A percentile compares a stretch with the other conserved stretches of the same genome.
Conservation (phyloP, 1,139 yeast species). For the Debaryomyces fabryi region DNA sequence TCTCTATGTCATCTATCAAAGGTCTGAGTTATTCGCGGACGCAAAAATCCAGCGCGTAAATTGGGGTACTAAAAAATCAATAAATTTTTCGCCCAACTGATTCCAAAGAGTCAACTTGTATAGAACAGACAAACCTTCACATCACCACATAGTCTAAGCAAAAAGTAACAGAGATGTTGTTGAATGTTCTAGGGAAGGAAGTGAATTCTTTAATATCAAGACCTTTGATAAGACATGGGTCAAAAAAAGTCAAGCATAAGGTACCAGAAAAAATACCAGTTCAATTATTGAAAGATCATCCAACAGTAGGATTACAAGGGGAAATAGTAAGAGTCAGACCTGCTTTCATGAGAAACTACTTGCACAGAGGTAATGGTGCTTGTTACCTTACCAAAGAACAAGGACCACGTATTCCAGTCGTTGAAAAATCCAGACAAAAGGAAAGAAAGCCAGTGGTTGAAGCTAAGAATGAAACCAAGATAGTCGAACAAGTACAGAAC, state of each 20-base stretch:
- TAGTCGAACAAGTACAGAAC: slow-evolving; percentile 11
- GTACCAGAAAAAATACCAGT: slow-evolving; percentile 55
- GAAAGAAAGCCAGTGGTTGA: slow-evolving; percentile 14
- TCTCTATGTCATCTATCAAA: background rate
- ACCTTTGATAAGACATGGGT: slow-evolving; percentile 14
- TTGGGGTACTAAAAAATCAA: slow-evolving; percentile 3
- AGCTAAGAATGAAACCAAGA: slow-evolving; percentile 12
- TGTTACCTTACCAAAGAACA: slow-evolving; percentile 58
- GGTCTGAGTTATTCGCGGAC: slow-evolving; percentile 3
- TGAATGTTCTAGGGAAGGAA: background rate
- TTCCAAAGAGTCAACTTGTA: background rate
- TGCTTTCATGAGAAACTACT: slow-evolving; percentile 77
- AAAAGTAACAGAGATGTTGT: slow-evolving; percentile 3
- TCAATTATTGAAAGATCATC: slow-evolving; percentile 70
- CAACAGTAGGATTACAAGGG: slow-evolving; percentile 64
- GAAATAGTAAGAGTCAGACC: slow-evolving; percentile 78
- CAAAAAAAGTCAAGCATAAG: slow-evolving; percentile 11
- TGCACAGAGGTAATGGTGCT: slow-evolving; percentile 75
- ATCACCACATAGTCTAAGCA: background rate
- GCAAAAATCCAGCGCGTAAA: slow-evolving; percentile 2
- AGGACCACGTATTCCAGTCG: slow-evolving; percentile 65
- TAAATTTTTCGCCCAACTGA: slow-evolving; percentile 9
- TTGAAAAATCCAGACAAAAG: slow-evolving; percentile 30
- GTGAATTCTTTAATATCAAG: slow-evolving; percentile 3
- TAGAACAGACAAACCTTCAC: background rate